A percentile compares a stretch with the other conserved stretches of the same genome.
Evolutionary conservation across 306 rosid species (phyloP).

Genomic region (Oemleria cerasiformis): DNA sequence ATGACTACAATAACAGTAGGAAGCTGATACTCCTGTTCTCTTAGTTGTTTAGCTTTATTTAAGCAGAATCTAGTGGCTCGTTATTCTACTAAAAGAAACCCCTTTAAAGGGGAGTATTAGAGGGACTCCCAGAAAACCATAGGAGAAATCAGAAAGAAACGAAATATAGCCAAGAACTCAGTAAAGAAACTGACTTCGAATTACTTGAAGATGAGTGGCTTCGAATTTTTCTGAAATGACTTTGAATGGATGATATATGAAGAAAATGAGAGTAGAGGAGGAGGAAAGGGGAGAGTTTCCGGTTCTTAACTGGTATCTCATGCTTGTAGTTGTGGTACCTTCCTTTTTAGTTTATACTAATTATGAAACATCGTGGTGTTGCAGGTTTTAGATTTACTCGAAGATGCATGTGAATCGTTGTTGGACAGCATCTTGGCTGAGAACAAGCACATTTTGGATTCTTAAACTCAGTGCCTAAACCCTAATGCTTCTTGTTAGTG

Average conservation of each 20-base stretch:
- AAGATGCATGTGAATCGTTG: slow-evolving; percentile 88
- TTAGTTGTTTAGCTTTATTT: not conserved
- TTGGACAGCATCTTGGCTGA: slow-evolving; percentile 67
- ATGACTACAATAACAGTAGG: not conserved
- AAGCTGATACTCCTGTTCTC: not conserved
- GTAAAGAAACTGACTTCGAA: not conserved
- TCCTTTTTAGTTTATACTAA: slow-evolving; percentile 5
- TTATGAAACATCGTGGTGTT: slow-evolving; percentile 14
- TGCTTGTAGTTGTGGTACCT: not conserved
- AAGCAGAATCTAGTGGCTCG: not conserved
- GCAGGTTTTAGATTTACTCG: slow-evolving; percentile 92
- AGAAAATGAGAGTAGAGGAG: not conserved
- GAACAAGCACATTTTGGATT: slow-evolving; percentile 47
- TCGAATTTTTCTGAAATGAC: not conserved
- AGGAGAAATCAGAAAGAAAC: not conserved
- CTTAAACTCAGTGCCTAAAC: slow-evolving; percentile 18
- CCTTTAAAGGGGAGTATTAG: not conserved
- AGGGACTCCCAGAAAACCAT: not conserved
- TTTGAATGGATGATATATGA: not conserved
- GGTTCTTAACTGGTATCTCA: not conserved
- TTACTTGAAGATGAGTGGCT: not conserved
- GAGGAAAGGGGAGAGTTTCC: not conserved
- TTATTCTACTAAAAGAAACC: not conserved
- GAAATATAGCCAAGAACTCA: not conserved
- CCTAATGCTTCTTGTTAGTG: not conserved